Conservation (phyloP, 345 rosid genomes). For the Pugionium cornutum region DNA sequence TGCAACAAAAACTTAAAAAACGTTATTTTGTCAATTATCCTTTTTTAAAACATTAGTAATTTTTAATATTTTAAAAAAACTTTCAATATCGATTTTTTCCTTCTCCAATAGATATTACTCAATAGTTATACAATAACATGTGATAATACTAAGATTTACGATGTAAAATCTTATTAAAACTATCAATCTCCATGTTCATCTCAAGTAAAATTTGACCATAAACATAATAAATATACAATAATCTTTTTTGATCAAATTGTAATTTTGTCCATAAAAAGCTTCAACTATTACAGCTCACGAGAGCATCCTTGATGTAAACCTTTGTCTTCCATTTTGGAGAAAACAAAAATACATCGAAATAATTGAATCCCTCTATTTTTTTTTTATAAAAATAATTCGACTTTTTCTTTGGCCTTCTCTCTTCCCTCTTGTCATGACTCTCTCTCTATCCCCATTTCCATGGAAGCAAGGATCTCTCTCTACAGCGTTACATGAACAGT, state of each 20-base stretch:
- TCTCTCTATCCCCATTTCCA: conserved; percentile 48
- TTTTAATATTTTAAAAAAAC: too few relatives aligned
- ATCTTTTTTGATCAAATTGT: background rate
- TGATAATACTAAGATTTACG: too few relatives aligned
- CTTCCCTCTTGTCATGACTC: conserved; percentile 47
- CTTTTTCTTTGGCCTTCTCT: conserved; percentile 56
- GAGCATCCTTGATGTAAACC: conserved; percentile 39
- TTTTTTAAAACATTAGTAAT: too few relatives aligned
- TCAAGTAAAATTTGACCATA: too few relatives aligned
- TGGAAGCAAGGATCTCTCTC: conserved; percentile 44
- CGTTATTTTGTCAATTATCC: too few relatives aligned
- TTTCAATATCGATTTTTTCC: too few relatives aligned
- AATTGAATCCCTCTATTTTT: conserved; percentile 27
- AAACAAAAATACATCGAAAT: conserved; percentile 38
- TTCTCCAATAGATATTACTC: too few relatives aligned
- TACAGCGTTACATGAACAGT: conserved; percentile 41
- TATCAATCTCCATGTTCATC: too few relatives aligned
- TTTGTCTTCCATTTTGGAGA: conserved; percentile 43
- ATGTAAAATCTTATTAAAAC: too few relatives aligned
- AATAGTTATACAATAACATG: too few relatives aligned
- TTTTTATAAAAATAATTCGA: conserved; percentile 17
- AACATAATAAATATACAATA: too few relatives aligned
- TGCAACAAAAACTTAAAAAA: too few relatives aligned
- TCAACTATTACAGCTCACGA: conserved; percentile 36
- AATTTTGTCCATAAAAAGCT: conserved; percentile 23